Conservation (phyloP, 805 yeast genomes). For the Danielia oregonensis region DNA sequence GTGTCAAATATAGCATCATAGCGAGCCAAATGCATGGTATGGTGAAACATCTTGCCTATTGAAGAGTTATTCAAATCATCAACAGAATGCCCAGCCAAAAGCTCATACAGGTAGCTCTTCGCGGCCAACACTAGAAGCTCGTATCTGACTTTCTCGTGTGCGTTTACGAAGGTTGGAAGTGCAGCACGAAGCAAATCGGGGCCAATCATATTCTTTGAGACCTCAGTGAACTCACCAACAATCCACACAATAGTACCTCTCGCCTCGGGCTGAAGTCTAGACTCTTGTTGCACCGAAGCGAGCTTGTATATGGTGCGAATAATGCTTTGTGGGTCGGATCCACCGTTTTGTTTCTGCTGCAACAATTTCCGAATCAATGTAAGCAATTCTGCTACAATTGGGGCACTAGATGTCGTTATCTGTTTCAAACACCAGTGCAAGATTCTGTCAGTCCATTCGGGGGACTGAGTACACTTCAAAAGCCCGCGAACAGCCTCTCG, state of each 20-base stretch:
- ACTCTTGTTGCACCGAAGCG: conserved; percentile 12
- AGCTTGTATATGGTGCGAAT: conserved; percentile 54
- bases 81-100: conserved; percentile 8
- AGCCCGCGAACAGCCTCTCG: conserved; percentile 57
- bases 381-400: conserved; percentile 58
- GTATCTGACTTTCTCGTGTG: conserved; percentile 56
- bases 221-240: conserved; percentile 70
- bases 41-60: conserved; percentile 52
- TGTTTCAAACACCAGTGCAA: conserved; percentile 62
- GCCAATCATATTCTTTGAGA: conserved; percentile 42
- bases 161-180: conserved; percentile 49
- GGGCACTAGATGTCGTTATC: conserved; percentile 25
- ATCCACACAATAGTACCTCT: conserved; percentile 87
- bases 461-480: conserved; percentile 54
- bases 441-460: conserved; percentile 49
- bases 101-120: conserved; percentile 45
- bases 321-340: conserved; percentile 28
- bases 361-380: conserved; percentile 70
- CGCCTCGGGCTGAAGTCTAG: conserved; percentile 37
- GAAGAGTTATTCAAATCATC: conserved; percentile 12
- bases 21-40: conserved; percentile 59
- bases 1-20: conserved; percentile 75
- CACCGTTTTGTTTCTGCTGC: conserved; percentile 43
- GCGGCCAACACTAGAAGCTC: conserved; percentile 74
- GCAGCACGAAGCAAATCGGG: conserved; percentile 73